Evolutionary conservation across 2,329 filamentous ascomycete species (phyloP).

Genomic region (Fusarium sp.): DNA sequence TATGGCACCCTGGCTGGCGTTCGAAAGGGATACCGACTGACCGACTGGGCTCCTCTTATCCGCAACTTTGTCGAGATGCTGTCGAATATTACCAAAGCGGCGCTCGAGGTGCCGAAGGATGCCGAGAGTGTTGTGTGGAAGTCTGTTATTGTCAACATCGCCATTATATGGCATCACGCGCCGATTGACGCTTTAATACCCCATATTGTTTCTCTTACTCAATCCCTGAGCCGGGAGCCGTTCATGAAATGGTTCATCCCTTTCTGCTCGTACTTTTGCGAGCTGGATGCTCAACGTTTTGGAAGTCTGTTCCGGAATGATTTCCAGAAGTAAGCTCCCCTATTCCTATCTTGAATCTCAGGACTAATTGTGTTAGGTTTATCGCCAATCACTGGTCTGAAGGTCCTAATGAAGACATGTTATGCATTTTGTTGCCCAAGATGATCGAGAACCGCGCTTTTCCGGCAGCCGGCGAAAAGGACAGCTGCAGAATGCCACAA

Average conservation of each 20-base stretch:
- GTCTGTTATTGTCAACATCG: slow-evolving; percentile 64
- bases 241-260: slow-evolving; percentile 80
- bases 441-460: slow-evolving; percentile 69
- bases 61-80: slow-evolving; percentile 65
- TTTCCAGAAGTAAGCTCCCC: slow-evolving; percentile 76
- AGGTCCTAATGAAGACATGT: slow-evolving; percentile 70
- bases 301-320: slow-evolving; percentile 80
- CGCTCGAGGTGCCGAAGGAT: slow-evolving; percentile 48
- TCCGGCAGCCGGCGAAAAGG: slow-evolving; percentile 61
- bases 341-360: slow-evolving; percentile 29
- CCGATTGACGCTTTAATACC: slow-evolving; percentile 83
- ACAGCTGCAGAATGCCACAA: slow-evolving; percentile 68
- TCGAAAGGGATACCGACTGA: slow-evolving; percentile 81
- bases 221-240: slow-evolving; percentile 71
- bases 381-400: slow-evolving; percentile 79
- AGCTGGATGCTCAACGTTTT: slow-evolving; percentile 79
- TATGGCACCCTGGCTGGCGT: slow-evolving; percentile 80
- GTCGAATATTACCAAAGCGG: slow-evolving; percentile 55
- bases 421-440: slow-evolving; percentile 75
- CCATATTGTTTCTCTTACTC: slow-evolving; percentile 72
- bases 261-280: slow-evolving; percentile 85
- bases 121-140: slow-evolving; percentile 64
- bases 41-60: slow-evolving; percentile 76
- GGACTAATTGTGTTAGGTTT: slow-evolving; percentile 66
- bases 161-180: slow-evolving; percentile 78